phyloP scores from a whole-genome alignment of 73 alveolate species.

The Tetrahymena thermophila region DNA sequence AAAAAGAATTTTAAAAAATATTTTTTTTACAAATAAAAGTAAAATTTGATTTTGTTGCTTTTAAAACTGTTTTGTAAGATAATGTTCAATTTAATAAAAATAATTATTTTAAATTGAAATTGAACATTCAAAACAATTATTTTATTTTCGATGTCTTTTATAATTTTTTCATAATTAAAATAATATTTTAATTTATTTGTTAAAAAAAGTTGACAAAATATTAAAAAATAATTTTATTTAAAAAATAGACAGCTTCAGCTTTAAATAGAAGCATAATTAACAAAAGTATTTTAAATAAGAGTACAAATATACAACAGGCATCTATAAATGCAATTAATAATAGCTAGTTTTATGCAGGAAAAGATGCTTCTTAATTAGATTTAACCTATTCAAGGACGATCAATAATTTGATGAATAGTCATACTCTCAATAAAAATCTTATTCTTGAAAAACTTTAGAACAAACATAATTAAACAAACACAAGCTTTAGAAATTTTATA shows the following conservation, averaged over 20 bases:
- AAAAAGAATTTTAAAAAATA: no score
- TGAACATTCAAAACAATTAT: no score
- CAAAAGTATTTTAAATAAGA: not conserved
- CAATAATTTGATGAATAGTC: not conserved
- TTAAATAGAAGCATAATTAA: not conserved
- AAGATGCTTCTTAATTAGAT: not conserved
- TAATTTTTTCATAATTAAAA: no score
- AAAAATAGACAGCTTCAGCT: not conserved
- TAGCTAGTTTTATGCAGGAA: not conserved
- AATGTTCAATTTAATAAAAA: no score
- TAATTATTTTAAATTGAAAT: no score
- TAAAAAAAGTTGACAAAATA: no score
- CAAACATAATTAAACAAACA: not conserved
- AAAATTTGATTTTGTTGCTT: not conserved
- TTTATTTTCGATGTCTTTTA: no score
- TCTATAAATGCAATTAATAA: not conserved
- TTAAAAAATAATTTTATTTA: no score
- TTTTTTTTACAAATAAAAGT: no score
- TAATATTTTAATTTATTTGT: no score
- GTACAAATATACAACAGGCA: not conserved
- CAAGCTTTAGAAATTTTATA: not conserved
- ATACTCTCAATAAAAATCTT: not conserved
- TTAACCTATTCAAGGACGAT: not conserved
- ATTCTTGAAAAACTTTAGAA: not conserved
- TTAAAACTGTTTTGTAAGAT: no score